phyloP scores from a whole-genome alignment of 2,329 filamentous ascomycete genomes.

The Penicillium sclerotiorum region DNA sequence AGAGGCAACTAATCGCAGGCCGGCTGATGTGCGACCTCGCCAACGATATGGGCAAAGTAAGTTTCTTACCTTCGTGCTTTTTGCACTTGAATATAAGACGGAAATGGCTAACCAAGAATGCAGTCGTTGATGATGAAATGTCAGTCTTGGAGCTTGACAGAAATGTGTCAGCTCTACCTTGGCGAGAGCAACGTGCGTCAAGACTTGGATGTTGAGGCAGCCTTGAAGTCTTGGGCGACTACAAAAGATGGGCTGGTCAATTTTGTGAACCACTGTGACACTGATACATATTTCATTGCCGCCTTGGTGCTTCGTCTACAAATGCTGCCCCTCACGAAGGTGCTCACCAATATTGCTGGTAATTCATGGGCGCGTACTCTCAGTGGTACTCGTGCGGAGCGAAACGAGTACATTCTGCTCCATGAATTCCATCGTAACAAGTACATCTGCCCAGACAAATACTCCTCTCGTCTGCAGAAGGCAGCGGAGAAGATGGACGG shows the following conservation, averaged over 20 bases:
- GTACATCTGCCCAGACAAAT: conserved; percentile 97
- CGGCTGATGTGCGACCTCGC: conserved; percentile 89
- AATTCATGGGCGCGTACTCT: conserved; percentile 98
- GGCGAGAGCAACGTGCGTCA: conserved; percentile 70
- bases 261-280: conserved; percentile 90
- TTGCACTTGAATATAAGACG: not conserved
- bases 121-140: conserved; percentile 91
- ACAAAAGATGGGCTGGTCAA: conserved; percentile 86
- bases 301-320: conserved; percentile 87
- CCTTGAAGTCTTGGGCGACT: conserved; percentile 82
- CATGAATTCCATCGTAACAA: conserved; percentile 97
- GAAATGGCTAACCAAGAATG: conserved; percentile 25
- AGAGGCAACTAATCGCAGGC: conserved; percentile 85
- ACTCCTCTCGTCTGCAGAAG: conserved; percentile 74
- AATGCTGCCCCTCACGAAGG: conserved; percentile 90
- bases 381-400: conserved; percentile 92
- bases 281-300: conserved; percentile 94
- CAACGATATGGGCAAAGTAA: conserved; percentile 87
- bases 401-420: conserved; percentile 98
- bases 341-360: conserved; percentile 92
- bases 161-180: conserved; percentile 94
- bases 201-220: conserved; percentile 86
- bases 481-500: conserved; percentile 69
- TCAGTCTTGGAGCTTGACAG: conserved; percentile 95
- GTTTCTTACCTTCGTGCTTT: conserved; percentile 2